Conservation (phyloP, 2,329 filamentous ascomycete genomes). For the Acrodontium crateriforme region DNA sequence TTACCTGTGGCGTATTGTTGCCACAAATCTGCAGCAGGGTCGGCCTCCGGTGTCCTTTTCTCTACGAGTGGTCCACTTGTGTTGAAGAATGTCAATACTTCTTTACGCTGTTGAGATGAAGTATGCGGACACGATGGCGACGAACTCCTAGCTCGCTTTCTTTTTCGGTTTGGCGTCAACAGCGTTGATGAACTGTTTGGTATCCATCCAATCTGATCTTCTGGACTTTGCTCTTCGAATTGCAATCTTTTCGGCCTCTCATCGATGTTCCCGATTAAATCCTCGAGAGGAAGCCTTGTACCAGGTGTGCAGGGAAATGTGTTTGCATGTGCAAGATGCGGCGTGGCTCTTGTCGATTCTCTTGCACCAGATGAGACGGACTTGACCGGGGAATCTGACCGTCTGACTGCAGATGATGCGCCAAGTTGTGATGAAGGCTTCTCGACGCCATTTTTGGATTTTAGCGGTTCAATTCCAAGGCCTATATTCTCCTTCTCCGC, state of each 20-base stretch:
- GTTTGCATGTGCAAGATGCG: conserved; percentile 18
- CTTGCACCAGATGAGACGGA: neutral
- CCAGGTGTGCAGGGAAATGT: conserved; percentile 44
- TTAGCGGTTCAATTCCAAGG: conserved; percentile 1
- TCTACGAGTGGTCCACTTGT: conserved; percentile 9
- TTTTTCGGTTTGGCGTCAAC: conserved; percentile 29
- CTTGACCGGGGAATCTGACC: too few species aligned
- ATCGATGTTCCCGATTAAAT: conserved; percentile 48
- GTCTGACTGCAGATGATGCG: too few species aligned
- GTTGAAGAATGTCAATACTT: conserved; percentile 12
- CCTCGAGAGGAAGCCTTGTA: conserved; percentile 44
- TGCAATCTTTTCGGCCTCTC: conserved; percentile 35
- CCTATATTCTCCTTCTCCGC: conserved; percentile 31
- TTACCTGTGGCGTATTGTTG: conserved; percentile 27
- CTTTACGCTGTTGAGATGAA: conserved; percentile 25
- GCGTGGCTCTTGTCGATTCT: too few species aligned
- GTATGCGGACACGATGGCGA: conserved; percentile 27
- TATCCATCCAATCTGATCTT: conserved; percentile 49
- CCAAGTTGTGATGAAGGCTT: too few species aligned
- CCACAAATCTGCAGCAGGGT: conserved; percentile 35
- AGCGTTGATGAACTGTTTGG: conserved; percentile 28
- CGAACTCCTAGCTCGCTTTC: conserved; percentile 34
- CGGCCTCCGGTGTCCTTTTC: conserved; percentile 31
- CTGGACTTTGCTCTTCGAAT: conserved; percentile 39
- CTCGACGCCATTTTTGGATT: too few species aligned